Percentiles rank a stretch among this genome's conserved stretches.
Conservation (phyloP, 2,329 filamentous ascomycete genomes). For the Davidsoniella eucalypti region DNA sequence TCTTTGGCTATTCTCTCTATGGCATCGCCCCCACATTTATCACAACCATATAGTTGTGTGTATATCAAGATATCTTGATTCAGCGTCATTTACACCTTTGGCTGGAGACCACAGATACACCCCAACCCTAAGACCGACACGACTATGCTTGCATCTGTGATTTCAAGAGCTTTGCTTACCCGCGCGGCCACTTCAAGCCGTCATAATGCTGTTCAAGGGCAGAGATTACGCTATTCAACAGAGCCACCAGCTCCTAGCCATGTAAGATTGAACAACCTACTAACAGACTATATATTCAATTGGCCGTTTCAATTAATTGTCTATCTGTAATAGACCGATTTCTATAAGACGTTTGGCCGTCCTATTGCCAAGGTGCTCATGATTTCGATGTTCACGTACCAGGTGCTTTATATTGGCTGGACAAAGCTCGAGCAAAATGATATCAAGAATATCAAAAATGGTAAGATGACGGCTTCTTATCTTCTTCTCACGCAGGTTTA, state of each 20-base stretch:
- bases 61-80: too few relatives aligned
- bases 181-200: too few relatives aligned
- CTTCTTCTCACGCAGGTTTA: not conserved
- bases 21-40: too few relatives aligned
- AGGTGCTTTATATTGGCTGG: constrained; percentile 62
- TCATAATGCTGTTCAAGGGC: too few relatives aligned
- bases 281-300: too few relatives aligned
- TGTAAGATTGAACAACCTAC: not conserved
- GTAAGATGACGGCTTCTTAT: constrained; percentile 1
- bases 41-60: too few relatives aligned
- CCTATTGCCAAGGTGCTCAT: constrained; percentile 60
- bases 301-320: not conserved
- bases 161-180: too few relatives aligned
- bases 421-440: constrained; percentile 58
- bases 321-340: constrained; percentile 32
- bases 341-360: constrained; percentile 60
- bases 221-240: constrained; percentile 4
- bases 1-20: too few relatives aligned
- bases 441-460: constrained; percentile 19
- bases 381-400: constrained; percentile 62
- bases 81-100: too few relatives aligned
- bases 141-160: too few relatives aligned
- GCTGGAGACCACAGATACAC: too few relatives aligned
- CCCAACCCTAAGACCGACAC: too few relatives aligned
- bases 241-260: constrained; percentile 9